A percentile compares a stretch with the other conserved stretches of the same genome.
These are phyloP conservation scores for Paecilomyces variotii DNA, from an alignment of 2,329 filamentous ascomycete genomes.

Conservation along the genomic window DNA sequence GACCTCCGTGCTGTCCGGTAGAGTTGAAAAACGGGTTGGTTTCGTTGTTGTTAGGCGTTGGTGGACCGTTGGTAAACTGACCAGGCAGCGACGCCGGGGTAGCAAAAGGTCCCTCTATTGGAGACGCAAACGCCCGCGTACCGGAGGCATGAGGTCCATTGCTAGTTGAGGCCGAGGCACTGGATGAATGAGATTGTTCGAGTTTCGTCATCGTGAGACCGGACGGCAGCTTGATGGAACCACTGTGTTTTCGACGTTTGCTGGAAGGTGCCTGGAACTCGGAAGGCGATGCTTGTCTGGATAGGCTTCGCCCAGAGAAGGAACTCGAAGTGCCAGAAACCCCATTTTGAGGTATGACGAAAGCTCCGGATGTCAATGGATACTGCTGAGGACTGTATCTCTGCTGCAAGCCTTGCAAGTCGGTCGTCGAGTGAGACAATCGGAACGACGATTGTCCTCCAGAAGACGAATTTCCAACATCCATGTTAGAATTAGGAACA, in stretches of 20 bases:
- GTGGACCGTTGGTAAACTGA: constrained; percentile 52
- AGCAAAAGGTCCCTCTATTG: constrained; percentile 40
- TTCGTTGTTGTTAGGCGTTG: constrained; percentile 60
- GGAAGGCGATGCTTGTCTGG: constrained; percentile 65
- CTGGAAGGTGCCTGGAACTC: constrained; percentile 56
- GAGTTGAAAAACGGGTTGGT: constrained; percentile 51
- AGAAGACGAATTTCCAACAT: constrained; percentile 21
- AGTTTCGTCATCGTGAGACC: constrained; percentile 75
- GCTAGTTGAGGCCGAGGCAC: constrained; percentile 29
- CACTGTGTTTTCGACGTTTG: constrained; percentile 78
- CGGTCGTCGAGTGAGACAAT: constrained; percentile 54
- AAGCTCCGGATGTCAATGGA: constrained; percentile 30
- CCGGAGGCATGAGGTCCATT: constrained; percentile 36
- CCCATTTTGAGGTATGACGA: constrained; percentile 28
- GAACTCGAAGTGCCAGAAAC: constrained; percentile 37
- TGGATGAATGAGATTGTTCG: constrained; percentile 47
- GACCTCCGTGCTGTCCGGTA: constrained; percentile 51
- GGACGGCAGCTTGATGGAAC: constrained; percentile 59
- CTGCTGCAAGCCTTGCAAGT: constrained; percentile 53
- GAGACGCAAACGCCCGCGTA: constrained; percentile 27
- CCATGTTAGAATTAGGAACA: constrained; percentile 22
- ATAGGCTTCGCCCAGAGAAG: constrained; percentile 55
- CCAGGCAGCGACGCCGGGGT: constrained; percentile 34
- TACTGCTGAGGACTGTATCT: constrained; percentile 38
- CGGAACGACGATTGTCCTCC: constrained; percentile 40